Evolutionary conservation across 2,329 filamentous ascomycete genomes (phyloP).

Genomic region (Immersiporthe knoxdaviesiana): DNA sequence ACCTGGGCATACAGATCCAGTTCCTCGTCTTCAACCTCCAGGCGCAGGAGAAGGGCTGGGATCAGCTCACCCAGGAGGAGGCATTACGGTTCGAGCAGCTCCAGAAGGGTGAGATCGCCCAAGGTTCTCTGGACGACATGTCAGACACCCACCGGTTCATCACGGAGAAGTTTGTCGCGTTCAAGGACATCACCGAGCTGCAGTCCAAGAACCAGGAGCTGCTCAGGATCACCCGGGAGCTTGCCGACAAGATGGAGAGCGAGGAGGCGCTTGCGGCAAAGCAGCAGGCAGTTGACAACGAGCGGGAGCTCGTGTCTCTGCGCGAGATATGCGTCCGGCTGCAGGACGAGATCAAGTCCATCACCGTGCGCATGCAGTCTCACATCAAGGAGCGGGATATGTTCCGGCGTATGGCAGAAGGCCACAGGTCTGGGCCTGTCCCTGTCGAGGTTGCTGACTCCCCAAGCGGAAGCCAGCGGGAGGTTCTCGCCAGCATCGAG

Average conservation of each 20-base stretch:
- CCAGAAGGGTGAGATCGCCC: slow-evolving; percentile 73
- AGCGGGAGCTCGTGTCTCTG: slow-evolving; percentile 70
- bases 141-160: slow-evolving; percentile 89
- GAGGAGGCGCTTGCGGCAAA: slow-evolving; percentile 76
- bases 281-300: slow-evolving; percentile 64
- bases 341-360: slow-evolving; percentile 81
- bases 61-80: slow-evolving; percentile 72
- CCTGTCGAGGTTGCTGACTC: slow-evolving; percentile 67
- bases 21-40: slow-evolving; percentile 87
- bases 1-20: slow-evolving; percentile 88
- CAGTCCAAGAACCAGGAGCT: slow-evolving; percentile 88
- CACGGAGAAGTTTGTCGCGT: slow-evolving; percentile 84
- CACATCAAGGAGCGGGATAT: slow-evolving; percentile 96
- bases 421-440: slow-evolving; percentile 61
- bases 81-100: slow-evolving; percentile 76
- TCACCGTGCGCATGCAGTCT: slow-evolving; percentile 83
- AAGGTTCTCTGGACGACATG: slow-evolving; percentile 71
- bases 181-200: slow-evolving; percentile 81
- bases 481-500: slow-evolving; percentile 63
- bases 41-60: slow-evolving; percentile 77
- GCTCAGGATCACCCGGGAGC: slow-evolving; percentile 77
- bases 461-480: slow-evolving; percentile 66
- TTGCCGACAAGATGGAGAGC: slow-evolving; percentile 89
- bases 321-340: slow-evolving; percentile 45
- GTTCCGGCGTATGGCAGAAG: slow-evolving; percentile 89